These are phyloP conservation scores for Irpex rosettiformis DNA, from an alignment of 1,284 basidiomycete species.

Conservation along the genomic window DNA sequence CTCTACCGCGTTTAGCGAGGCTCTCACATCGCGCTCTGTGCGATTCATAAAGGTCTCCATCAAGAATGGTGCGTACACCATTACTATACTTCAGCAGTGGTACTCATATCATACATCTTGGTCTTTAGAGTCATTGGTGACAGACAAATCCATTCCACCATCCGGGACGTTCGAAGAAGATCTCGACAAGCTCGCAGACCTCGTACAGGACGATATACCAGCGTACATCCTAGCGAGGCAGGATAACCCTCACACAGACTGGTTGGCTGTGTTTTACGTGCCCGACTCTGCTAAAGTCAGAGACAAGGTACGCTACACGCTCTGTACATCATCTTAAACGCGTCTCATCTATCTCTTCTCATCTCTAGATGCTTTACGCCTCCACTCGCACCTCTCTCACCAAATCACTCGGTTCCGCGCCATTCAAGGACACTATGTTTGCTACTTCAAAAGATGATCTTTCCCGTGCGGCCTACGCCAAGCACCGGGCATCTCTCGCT, in stretches of 20 bases:
- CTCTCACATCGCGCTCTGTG: constrained; percentile 43
- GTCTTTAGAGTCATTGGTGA: constrained; percentile 60
- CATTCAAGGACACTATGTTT: constrained; percentile 79
- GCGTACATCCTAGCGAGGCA: constrained; percentile 71
- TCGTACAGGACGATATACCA: constrained; percentile 58
- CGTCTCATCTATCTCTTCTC: background rate
- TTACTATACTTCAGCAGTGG: constrained; percentile 11
- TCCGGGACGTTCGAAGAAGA: constrained; percentile 56
- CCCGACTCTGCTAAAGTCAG: constrained; percentile 72
- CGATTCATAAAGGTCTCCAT: constrained; percentile 77
- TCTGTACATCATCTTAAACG: background rate
- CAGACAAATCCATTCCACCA: constrained; percentile 45
- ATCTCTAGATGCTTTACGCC: constrained; percentile 96
- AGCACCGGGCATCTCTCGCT: constrained; percentile 67
- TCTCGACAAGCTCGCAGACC: constrained; percentile 48
- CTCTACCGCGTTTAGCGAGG: constrained; percentile 50
- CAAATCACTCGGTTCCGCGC: constrained; percentile 71
- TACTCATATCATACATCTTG: constrained; percentile 14
- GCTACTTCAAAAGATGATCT: constrained; percentile 74
- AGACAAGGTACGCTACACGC: constrained; percentile 56
- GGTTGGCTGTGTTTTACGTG: constrained; percentile 73
- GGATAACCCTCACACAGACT: constrained; percentile 57
- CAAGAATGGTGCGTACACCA: constrained; percentile 52
- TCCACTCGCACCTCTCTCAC: constrained; percentile 73
- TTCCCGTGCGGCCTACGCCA: constrained; percentile 65